phyloP scores from a whole-genome alignment of 192 early-diverging fungal genomes.

The Coemansia sp. region DNA sequence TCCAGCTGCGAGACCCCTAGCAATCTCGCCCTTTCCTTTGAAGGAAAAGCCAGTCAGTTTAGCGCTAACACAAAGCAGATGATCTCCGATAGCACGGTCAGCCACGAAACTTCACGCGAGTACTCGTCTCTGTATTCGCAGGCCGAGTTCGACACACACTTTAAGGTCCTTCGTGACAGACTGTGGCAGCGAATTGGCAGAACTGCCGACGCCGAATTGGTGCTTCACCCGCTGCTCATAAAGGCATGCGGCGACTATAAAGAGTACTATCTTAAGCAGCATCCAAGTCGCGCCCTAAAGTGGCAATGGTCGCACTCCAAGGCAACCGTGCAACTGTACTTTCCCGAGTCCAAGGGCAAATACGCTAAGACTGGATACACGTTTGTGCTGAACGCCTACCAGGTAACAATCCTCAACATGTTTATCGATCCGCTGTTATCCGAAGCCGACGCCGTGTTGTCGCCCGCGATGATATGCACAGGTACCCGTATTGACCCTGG shows the following conservation, averaged over 20 bases:
- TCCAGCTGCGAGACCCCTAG: neutral
- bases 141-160: neutral
- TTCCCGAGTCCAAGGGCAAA: constrained; percentile 3
- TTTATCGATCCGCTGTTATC: constrained; percentile 57
- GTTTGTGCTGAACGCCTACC: constrained; percentile 72
- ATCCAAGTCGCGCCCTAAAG: neutral
- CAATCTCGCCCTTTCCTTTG: neutral
- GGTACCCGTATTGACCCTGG: neutral
- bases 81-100: neutral
- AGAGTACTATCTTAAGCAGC: neutral
- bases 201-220: neutral
- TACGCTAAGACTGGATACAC: constrained; percentile 54
- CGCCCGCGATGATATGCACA: neutral
- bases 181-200: no score
- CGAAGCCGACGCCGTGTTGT: neutral
- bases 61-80: neutral
- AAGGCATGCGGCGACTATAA: neutral
- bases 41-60: neutral
- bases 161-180: neutral
- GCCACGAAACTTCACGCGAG: neutral
- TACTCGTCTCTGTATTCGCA: neutral
- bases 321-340: constrained; percentile 1
- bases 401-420: constrained; percentile 87
- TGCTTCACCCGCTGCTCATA: neutral
- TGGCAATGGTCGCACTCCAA: constrained; percentile 3